These are phyloP conservation scores for Salix arbutifolia DNA, from an alignment of 345 rosid species.

Conservation along the genomic window DNA sequence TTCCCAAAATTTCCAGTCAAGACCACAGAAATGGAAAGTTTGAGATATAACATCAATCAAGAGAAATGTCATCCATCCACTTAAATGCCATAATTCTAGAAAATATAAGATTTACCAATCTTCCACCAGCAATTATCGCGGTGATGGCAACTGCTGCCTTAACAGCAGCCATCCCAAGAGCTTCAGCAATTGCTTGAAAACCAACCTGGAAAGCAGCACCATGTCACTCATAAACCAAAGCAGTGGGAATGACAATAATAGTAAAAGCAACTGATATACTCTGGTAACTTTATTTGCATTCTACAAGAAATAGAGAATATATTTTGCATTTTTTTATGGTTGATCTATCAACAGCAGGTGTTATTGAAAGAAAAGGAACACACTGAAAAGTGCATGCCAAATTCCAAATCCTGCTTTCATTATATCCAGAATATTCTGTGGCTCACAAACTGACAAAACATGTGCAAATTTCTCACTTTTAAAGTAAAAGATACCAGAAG, in stretches of 20 bases:
- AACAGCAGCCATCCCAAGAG: constrained; percentile 96
- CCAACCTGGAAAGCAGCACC: constrained; percentile 62
- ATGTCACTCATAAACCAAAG: constrained; percentile 11
- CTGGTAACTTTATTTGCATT: background rate
- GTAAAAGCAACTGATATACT: background rate
- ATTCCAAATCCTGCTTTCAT: background rate
- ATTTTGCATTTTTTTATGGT: background rate
- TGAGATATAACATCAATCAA: constrained; percentile 1
- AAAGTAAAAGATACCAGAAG: constrained; percentile 7
- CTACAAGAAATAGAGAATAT: background rate
- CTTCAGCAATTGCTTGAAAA: constrained; percentile 95
- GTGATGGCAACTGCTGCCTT: constrained; percentile 92
- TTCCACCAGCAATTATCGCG: constrained; percentile 96
- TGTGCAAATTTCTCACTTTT: background rate
- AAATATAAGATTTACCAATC: constrained; percentile 59
- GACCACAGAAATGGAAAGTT: background rate
- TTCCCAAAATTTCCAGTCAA: constrained; percentile 9
- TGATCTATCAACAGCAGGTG: background rate
- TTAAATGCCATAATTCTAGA: background rate
- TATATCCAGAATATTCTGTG: background rate
- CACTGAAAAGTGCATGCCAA: background rate
- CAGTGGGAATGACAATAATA: constrained; percentile 3
- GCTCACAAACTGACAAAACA: background rate
- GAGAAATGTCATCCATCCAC: constrained; percentile 16
- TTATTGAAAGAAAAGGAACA: background rate